phyloP scores from a whole-genome alignment of 306 rosid species.

The Fragaria ananassa region DNA sequence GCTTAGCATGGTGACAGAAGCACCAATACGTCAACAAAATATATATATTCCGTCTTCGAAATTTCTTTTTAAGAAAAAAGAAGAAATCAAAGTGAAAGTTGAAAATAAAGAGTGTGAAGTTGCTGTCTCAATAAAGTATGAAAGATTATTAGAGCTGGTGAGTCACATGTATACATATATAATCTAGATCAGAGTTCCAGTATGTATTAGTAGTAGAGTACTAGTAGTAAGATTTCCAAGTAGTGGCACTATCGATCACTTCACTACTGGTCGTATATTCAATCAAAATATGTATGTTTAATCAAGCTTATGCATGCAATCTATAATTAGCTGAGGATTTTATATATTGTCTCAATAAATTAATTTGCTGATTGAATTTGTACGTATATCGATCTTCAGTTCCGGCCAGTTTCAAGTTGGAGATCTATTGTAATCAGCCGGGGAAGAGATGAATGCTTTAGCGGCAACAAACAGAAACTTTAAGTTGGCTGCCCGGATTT shows the following conservation, averaged over 20 bases:
- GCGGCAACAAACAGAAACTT: slow-evolving; percentile 97
- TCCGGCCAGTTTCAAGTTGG: not conserved
- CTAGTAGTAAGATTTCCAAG: too few species aligned
- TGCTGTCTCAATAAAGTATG: not conserved
- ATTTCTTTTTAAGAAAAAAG: not conserved
- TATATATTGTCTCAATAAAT: too few species aligned
- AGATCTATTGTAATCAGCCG: not conserved
- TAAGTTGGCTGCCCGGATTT: slow-evolving; percentile 76
- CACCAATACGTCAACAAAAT: not conserved
- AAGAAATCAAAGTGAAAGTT: not conserved
- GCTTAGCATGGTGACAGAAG: not conserved
- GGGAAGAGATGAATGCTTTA: slow-evolving; percentile 68
- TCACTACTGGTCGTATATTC: too few species aligned
- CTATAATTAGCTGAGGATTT: too few species aligned
- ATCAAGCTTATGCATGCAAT: too few species aligned
- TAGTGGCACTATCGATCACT: too few species aligned
- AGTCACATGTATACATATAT: too few species aligned
- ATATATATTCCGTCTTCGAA: not conserved
- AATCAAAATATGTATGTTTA: too few species aligned
- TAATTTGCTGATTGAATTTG: not conserved
- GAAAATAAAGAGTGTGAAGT: not conserved
- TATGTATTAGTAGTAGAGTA: too few species aligned
- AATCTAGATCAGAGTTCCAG: not conserved
- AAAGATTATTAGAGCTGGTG: not conserved
- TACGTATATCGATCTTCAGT: not conserved